phyloP scores from a whole-genome alignment of 345 rosid genomes.

The Isatis tinctoria region DNA sequence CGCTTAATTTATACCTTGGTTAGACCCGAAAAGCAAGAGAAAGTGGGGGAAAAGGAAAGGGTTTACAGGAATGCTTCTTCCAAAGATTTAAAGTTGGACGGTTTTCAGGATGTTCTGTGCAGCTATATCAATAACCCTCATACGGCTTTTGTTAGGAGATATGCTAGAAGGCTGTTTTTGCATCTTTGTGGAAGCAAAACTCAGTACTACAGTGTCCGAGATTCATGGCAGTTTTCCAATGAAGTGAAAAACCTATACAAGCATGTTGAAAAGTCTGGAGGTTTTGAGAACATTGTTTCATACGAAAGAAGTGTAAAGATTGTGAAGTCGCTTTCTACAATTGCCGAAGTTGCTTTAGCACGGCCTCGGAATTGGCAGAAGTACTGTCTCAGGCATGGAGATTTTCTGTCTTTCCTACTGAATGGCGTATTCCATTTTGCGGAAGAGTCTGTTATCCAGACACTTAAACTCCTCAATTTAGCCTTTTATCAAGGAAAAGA shows the following conservation, averaged over 20 bases:
- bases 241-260: constrained; percentile 81
- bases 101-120: constrained; percentile 96
- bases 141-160: constrained; percentile 93
- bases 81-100: constrained; percentile 92
- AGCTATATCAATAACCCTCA: constrained; percentile 92
- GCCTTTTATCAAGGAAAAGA: constrained; percentile 95
- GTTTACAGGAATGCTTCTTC: constrained; percentile 51
- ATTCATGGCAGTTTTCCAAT: constrained; percentile 93
- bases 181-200: constrained; percentile 97
- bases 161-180: constrained; percentile 96
- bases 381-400: constrained; percentile 82
- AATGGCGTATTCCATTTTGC: constrained; percentile 77
- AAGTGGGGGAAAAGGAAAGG: constrained; percentile 85
- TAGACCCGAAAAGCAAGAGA: constrained; percentile 98
- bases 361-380: constrained; percentile 99
- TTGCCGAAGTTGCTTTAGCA: constrained; percentile 91
- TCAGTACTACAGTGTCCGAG: constrained; percentile 91
- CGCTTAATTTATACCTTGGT: constrained; percentile 84
- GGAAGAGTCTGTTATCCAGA: constrained; percentile 91
- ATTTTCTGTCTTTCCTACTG: constrained; percentile 75
- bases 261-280: constrained; percentile 86
- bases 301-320: constrained; percentile 95
- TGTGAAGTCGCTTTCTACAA: constrained; percentile 81
- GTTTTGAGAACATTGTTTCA: constrained; percentile 73
- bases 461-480: constrained; percentile 78